Conservation (phyloP, 2,329 filamentous ascomycete species). For the Hypocreales sp. region DNA sequence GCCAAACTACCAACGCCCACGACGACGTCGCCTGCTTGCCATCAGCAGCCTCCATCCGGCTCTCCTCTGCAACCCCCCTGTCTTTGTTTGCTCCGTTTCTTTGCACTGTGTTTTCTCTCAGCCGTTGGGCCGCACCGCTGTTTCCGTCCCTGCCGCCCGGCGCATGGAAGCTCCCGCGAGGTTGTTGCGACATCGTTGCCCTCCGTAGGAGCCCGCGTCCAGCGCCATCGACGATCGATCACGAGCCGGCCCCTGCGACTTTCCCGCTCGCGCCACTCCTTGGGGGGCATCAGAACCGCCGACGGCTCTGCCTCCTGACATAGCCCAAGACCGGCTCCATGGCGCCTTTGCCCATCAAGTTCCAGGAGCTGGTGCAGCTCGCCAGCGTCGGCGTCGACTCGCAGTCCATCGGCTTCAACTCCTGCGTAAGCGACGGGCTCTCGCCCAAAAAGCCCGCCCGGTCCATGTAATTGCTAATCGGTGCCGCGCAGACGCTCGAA, state of each 20-base stretch:
- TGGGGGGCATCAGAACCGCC: too few relatives aligned
- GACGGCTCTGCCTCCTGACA: too few relatives aligned
- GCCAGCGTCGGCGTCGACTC: conserved; percentile 30
- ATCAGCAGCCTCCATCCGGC: too few relatives aligned
- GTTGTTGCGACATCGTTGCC: conserved; percentile 9
- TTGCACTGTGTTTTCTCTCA: conserved; percentile 6
- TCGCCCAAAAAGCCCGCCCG: background rate
- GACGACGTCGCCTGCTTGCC: conserved; percentile 10
- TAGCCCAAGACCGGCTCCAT: conserved; percentile 28
- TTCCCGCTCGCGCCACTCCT: too few relatives aligned
- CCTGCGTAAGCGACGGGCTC: conserved; percentile 43
- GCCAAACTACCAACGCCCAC: conserved; percentile 6
- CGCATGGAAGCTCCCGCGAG: conserved; percentile 22
- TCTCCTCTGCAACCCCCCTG: conserved; percentile 6
- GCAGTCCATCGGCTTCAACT: conserved; percentile 57
- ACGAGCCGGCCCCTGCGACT: too few relatives aligned
- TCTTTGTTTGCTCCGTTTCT: conserved; percentile 3
- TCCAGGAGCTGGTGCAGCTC: conserved; percentile 74
- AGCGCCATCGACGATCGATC: conserved; percentile 3
- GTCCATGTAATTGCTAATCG: background rate
- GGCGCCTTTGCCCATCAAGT: conserved; percentile 77
- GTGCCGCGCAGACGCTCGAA: conserved; percentile 64
- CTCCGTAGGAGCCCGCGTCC: conserved; percentile 7
- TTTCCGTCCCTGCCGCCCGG: conserved; percentile 13
- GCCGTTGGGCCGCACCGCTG: conserved; percentile 5